Conservation (phyloP, 2,329 filamentous ascomycete genomes). For the Kalaharituber pfeilii region DNA sequence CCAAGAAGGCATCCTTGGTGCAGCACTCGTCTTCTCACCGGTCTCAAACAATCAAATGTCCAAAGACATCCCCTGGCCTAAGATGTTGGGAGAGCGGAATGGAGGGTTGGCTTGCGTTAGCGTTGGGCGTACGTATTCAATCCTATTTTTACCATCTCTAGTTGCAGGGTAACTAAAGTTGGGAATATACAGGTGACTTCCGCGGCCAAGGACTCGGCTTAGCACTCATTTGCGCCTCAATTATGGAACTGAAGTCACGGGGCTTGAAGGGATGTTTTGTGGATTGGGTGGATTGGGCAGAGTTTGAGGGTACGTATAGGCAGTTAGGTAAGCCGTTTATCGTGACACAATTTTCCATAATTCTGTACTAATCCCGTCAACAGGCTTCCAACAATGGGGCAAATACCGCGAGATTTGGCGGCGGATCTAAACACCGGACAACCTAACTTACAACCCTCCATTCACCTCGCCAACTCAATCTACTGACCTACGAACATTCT, state of each 20-base stretch:
- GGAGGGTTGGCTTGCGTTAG: constrained; percentile 23
- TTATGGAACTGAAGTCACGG: constrained; percentile 21
- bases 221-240: constrained; percentile 22
- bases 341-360: no score
- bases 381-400: constrained; percentile 20
- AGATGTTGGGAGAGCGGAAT: constrained; percentile 22
- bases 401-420: constrained; percentile 21
- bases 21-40: constrained; percentile 22
- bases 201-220: constrained; percentile 20
- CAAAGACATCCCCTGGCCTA: constrained; percentile 23
- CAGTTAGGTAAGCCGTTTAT: constrained; percentile 15
- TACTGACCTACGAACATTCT: no score
- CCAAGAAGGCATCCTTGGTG: constrained; percentile 19
- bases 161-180: constrained; percentile 5
- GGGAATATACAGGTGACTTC: constrained; percentile 15
- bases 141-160: neutral
- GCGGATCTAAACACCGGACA: no score
- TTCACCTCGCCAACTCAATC: no score
- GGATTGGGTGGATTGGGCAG: constrained; percentile 22
- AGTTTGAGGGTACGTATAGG: constrained; percentile 19
- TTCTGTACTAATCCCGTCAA: no score
- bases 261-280: constrained; percentile 23
- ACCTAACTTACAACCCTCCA: no score
- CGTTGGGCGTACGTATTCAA: constrained; percentile 20
- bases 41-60: constrained; percentile 23